Percentiles rank a stretch among this genome's conserved stretches.
Conservation (phyloP, 2,329 filamentous ascomycete genomes). For the Penicillium sp. region DNA sequence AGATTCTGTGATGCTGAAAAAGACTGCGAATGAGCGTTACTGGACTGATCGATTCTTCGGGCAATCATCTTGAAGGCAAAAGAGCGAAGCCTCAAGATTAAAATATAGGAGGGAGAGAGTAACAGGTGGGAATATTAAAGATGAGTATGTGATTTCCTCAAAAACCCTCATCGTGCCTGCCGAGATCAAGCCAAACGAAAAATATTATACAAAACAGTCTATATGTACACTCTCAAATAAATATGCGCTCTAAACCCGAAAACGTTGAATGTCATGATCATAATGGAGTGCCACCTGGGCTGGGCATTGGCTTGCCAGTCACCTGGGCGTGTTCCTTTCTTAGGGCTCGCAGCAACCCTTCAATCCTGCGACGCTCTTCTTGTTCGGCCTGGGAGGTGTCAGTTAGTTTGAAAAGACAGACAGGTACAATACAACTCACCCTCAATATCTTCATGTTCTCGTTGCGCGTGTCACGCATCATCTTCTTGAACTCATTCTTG, state of each 20-base stretch:
- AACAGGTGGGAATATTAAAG: neutral
- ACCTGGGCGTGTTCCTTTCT: slow-evolving; percentile 41
- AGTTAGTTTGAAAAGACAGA: slow-evolving; percentile 7
- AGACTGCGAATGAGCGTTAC: neutral
- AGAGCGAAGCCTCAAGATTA: slow-evolving; percentile 1
- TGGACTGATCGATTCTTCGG: neutral
- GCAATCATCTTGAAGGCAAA: slow-evolving; percentile 12
- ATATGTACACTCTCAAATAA: slow-evolving; percentile 22
- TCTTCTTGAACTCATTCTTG: slow-evolving; percentile 74
- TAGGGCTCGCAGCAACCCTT: slow-evolving; percentile 57
- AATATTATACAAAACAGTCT: slow-evolving; percentile 22
- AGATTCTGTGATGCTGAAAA: slow-evolving; percentile 3
- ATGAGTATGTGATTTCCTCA: neutral
- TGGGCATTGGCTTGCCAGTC: slow-evolving; percentile 33
- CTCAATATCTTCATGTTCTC: slow-evolving; percentile 64
- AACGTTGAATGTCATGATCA: slow-evolving; percentile 29
- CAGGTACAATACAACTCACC: slow-evolving; percentile 48
- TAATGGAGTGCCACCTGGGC: slow-evolving; percentile 35
- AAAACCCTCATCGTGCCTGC: slow-evolving; percentile 20
- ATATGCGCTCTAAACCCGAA: slow-evolving; percentile 13
- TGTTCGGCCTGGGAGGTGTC: slow-evolving; percentile 59
- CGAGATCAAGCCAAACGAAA: slow-evolving; percentile 11
- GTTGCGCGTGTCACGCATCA: slow-evolving; percentile 69
- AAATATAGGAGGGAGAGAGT: neutral
- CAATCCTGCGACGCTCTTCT: slow-evolving; percentile 66